Conservation (phyloP, 2,329 filamentous ascomycete species). For the Stachybotrys chartarum region DNA sequence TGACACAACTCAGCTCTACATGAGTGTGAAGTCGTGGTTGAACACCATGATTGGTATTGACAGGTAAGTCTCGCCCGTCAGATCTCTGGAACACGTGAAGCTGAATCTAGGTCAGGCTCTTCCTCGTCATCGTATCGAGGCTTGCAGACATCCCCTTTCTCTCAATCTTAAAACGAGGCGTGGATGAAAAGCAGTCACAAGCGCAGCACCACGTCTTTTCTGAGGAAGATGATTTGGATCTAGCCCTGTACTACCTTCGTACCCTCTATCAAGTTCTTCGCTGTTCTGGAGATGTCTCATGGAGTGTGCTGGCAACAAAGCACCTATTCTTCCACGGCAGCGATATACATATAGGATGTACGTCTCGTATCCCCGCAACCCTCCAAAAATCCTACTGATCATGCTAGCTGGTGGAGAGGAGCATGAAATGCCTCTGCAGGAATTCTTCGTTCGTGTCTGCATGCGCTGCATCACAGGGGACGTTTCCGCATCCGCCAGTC, state of each 20-base stretch:
- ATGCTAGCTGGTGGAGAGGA: conserved; percentile 40
- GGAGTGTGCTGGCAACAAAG: conserved; percentile 62
- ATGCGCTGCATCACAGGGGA: conserved; percentile 48
- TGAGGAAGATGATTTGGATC: conserved; percentile 62
- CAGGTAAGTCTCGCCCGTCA: conserved; percentile 35
- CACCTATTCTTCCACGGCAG: conserved; percentile 20
- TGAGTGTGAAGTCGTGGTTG: conserved; percentile 76
- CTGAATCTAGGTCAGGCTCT: conserved; percentile 37
- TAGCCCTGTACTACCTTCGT: conserved; percentile 71
- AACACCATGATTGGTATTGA: conserved; percentile 58
- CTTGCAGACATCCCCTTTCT: conserved; percentile 39
- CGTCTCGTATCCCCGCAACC: conserved; percentile 19
- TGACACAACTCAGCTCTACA: conserved; percentile 65
- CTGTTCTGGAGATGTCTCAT: conserved; percentile 59
- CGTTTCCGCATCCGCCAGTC: conserved; percentile 8
- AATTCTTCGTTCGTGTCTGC: conserved; percentile 60
- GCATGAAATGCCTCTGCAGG: conserved; percentile 54
- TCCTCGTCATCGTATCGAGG: conserved; percentile 53
- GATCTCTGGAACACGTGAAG: background rate
- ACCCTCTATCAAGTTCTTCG: conserved; percentile 67
- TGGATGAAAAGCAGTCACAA: conserved; percentile 5
- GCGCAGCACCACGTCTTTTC: conserved; percentile 22
- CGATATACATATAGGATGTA: conserved; percentile 39
- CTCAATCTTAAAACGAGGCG: conserved; percentile 33
- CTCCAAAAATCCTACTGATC: background rate